Base-by-base conservation (phyloP, 768 basidiomycete genomes). In the Mycena capillaripes region DNA sequence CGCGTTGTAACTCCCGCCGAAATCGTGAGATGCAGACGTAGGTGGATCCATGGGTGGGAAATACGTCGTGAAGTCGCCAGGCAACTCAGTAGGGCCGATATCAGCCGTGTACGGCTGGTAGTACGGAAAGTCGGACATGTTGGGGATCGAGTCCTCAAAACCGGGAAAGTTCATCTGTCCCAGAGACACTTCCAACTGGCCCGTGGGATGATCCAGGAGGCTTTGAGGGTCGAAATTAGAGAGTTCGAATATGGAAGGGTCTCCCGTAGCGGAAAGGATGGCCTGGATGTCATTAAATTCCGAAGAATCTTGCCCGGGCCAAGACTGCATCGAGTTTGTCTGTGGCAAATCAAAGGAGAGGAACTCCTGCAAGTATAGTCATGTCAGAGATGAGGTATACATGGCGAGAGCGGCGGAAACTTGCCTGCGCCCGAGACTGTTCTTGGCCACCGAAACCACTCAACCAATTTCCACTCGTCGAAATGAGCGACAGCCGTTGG, bases 131-230 rank as follows among this genome's bases (percentile, higher is more conserved):
- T 79, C 76, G 48, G 77, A 73, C 52, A 78, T 57, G 38, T 79
- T 62, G 25, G 79, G 82, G 30, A 79, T 48, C 12, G 74, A 42
- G 0, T 71, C 57, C 14, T 67, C 62, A 56, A 75, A 76, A 29
- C 72, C 75, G 4, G 69, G 52, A 40, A 75, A 58, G 29, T 48
- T 66, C 50, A 25, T 75, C 65, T 79, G 75, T 36, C 80, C 80
- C 75, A 82, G 66, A 23, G 79, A 84, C 5, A 87, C 74, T 58
- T 86, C 82, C 40, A 87, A 75, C 48, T 84, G 80, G 4, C 83
- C 84, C 16, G 72, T 73, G 2, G 87, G 86, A 30, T 81, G 79
- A 36, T 79, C 68, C 17, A 80, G 29, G 32, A 87, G 74, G 27
- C 70, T 71, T 27, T 79, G 68, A 2, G 80, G 58, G 66, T 84